Conservation (phyloP, 306 rosid species). For the Dryas octopetala region DNA sequence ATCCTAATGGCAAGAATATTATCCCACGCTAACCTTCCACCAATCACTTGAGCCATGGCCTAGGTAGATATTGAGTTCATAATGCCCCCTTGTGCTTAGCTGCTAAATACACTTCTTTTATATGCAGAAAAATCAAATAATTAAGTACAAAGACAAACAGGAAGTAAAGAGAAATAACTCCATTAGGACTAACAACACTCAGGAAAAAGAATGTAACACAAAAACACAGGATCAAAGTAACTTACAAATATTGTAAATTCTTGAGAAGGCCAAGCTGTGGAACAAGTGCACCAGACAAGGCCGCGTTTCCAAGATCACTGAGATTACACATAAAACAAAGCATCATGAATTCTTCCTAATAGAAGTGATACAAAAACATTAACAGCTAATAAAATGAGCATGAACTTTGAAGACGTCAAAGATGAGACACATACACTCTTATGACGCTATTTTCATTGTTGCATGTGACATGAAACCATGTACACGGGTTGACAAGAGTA, state of each 20-base stretch:
- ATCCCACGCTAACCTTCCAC: not conserved
- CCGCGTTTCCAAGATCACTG: conserved; percentile 99
- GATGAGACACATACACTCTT: conserved; percentile 72
- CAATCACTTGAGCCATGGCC: not conserved
- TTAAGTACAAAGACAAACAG: not conserved
- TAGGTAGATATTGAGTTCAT: not conserved
- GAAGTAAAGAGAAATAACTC: not conserved
- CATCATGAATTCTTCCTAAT: conserved; percentile 24
- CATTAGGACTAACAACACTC: not conserved
- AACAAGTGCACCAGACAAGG: conserved; percentile 91
- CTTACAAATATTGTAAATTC: conserved; percentile 96
- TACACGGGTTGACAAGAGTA: conserved; percentile 96
- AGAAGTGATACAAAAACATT: not conserved
- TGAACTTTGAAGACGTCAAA: conserved; percentile 13
- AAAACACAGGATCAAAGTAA: conserved; percentile 15
- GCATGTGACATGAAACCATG: conserved; percentile 99
- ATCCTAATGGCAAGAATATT: not conserved
- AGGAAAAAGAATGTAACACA: not conserved
- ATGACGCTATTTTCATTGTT: conserved; percentile 96
- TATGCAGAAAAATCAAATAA: not conserved
- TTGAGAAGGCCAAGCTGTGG: conserved; percentile 94
- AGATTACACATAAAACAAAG: conserved; percentile 24
- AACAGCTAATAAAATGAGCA: conserved; percentile 15
- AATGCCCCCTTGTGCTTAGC: not conserved
- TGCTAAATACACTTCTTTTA: not conserved